Evolutionary conservation across 2,329 filamentous ascomycete genomes (phyloP).

Genomic region (Balansia obtecta): DNA sequence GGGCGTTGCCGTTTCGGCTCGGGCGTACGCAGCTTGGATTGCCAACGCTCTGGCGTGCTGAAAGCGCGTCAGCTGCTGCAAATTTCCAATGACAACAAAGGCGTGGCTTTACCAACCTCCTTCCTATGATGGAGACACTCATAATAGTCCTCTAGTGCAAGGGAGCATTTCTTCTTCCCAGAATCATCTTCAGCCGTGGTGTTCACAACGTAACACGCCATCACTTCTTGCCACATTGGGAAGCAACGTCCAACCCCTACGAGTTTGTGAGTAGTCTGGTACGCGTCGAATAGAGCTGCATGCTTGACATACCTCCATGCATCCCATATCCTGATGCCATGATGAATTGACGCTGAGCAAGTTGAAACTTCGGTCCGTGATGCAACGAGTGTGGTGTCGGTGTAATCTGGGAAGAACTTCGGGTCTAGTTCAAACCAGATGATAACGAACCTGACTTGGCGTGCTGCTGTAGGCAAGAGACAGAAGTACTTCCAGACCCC

Average conservation of each 20-base stretch:
- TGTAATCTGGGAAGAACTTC: not conserved
- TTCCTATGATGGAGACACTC: constrained; percentile 98
- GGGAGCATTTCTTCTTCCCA: constrained; percentile 78
- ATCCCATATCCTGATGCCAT: constrained; percentile 81
- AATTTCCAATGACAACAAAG: not conserved
- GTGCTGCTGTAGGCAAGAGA: not conserved
- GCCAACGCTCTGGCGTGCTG: constrained; percentile 67
- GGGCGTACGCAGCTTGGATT: constrained; percentile 76
- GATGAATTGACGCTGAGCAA: constrained; percentile 14
- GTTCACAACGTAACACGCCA: constrained; percentile 97
- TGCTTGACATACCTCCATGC: constrained; percentile 52
- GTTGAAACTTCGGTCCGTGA: not conserved
- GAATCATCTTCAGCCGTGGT: constrained; percentile 64
- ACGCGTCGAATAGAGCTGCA: not conserved
- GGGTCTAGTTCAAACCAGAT: not conserved
- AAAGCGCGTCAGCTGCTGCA: constrained; percentile 10
- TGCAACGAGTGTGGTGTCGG: not conserved
- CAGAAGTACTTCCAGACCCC: not conserved
- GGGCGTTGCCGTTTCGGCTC: constrained; percentile 60
- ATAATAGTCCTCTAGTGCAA: constrained; percentile 89
- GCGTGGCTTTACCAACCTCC: constrained; percentile 53
- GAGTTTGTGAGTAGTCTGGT: constrained; percentile 12
- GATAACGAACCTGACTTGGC: not conserved
- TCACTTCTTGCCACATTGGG: constrained; percentile 98
- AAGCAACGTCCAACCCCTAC: constrained; percentile 70